A percentile compares a stretch with the other conserved stretches of the same genome.
These are phyloP conservation scores for Arabis alpina DNA, from an alignment of 345 rosid species.

Conservation along the genomic window DNA sequence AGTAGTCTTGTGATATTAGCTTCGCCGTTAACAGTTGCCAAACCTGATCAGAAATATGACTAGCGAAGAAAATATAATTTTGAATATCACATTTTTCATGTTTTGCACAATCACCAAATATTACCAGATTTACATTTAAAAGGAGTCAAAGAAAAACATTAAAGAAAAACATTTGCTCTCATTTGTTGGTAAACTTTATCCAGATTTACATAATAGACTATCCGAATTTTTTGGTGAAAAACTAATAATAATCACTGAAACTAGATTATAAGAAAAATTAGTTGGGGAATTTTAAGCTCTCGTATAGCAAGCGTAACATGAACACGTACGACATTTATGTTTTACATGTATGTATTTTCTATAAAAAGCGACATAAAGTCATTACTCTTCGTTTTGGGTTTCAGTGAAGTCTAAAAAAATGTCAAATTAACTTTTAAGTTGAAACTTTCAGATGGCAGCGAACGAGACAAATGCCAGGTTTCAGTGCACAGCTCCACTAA, in stretches of 20 bases:
- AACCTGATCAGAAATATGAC: no score
- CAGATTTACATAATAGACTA: no score
- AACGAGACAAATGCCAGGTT: constrained; percentile 40
- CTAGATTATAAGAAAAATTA: background rate
- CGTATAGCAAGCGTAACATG: background rate
- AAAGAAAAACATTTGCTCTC: no score
- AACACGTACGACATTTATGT: background rate
- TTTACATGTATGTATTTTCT: background rate
- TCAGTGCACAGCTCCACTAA: constrained; percentile 36
- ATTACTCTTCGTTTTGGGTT: constrained; percentile 37
- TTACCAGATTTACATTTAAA: no score
- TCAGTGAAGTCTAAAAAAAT: constrained; percentile 27
- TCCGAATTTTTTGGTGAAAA: no score
- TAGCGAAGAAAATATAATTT: no score
- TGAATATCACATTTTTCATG: no score
- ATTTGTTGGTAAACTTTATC: no score
- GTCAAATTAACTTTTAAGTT: constrained; percentile 20
- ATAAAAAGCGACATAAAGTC: constrained; percentile 11
- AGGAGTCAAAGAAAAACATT: no score
- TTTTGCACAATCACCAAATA: no score
- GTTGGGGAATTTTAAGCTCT: background rate
- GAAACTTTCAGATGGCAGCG: constrained; percentile 36
- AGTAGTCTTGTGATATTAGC: no score
- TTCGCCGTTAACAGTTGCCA: no score
- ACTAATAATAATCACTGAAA: background rate